Base-by-base conservation (phyloP, 1,139 yeast species). In the Tardiomyces blankii region DNA sequence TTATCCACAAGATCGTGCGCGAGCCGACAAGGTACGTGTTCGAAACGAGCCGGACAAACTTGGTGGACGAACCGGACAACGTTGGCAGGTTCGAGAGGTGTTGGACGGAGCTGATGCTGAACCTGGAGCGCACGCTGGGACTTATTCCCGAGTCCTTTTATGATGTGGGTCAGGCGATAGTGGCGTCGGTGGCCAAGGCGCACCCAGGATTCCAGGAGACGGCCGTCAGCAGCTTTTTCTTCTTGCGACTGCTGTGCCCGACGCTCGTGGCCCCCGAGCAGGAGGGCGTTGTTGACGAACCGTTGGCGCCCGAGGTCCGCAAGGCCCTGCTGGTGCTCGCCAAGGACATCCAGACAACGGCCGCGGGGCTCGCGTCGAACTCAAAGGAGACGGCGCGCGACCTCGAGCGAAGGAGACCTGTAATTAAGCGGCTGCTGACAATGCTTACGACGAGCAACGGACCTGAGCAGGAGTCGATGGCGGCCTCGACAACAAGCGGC, bases 241-340 rank as follows among this genome's bases (percentile, higher is more conserved):
- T 88, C 60, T 66, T 88, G 50, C 68, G 96, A 51, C 86, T 84
- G 59, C 77, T 87, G 54, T 88, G 96, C 59, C 96, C 96, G 0
- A 94, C 94, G 0, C 76, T 88, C 38, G 68, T 88, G 56, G 86
- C 85, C 55, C 96, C 96, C 0, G 86, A 87, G 56, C 63, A 80
- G 6, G 75, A 79, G 43, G 61, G 61, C 6, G 44, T 63, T 21
- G 45, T 63, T 14, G 57, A 54, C 18, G 45, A 41, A 18, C 50
- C 61, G 8, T 62, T 62, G 5, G 18, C 58, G n/a, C 52, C 53
- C 18, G 74, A 69, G 27, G 76, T 78, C 12, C 80, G 84, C 54
- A 69, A 91, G 51, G 75, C 86, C 0, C 69, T 82, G 39, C 75
- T 87, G 61, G 80, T 82, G 48, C 65, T 87, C 43, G 95, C 93